phyloP scores from a whole-genome alignment of 192 early-diverging fungal genomes.

The Podochytrium sp. region DNA sequence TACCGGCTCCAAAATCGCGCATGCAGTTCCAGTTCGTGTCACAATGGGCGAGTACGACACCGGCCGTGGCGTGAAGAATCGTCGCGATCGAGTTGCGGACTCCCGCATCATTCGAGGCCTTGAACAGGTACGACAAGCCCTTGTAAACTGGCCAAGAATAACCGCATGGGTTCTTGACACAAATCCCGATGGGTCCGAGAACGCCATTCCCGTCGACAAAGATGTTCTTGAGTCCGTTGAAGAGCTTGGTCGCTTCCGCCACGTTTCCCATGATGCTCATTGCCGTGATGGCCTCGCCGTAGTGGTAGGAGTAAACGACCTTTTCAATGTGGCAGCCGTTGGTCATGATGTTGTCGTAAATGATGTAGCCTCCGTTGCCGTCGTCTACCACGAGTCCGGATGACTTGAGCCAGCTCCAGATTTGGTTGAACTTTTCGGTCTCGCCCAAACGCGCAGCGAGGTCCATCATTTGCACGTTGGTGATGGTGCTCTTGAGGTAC shows the following conservation, averaged over 20 bases:
- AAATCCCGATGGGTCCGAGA: neutral
- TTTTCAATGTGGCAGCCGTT: neutral
- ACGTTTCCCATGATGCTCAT: conserved; percentile 14
- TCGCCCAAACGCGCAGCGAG: conserved; percentile 43
- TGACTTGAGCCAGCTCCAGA: conserved; percentile 46
- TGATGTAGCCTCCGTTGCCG: neutral
- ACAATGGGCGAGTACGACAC: neutral
- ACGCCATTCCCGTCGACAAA: neutral
- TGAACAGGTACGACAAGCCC: conserved; percentile 13
- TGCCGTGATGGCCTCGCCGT: conserved; percentile 25
- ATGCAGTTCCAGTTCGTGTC: conserved; percentile 33
- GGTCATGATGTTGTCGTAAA: conserved; percentile 19
- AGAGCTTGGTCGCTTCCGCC: neutral
- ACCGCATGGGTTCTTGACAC: neutral
- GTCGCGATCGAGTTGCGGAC: neutral
- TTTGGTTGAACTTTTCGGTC: conserved; percentile 30
- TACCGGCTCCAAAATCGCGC: conserved; percentile 4
- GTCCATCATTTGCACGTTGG: conserved; percentile 45
- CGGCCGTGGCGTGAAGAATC: neutral
- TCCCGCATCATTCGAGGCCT: neutral
- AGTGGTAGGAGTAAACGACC: conserved; percentile 25
- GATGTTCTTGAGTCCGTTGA: conserved; percentile 5
- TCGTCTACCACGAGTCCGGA: neutral
- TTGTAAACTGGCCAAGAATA: conserved; percentile 27
- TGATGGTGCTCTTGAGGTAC: conserved; percentile 50